Percentiles rank a stretch among this genome's conserved stretches.
Evolutionary conservation across 495 filamentous ascomycete genomes (phyloP).

Genomic region (Aspergillus baeticus): DNA sequence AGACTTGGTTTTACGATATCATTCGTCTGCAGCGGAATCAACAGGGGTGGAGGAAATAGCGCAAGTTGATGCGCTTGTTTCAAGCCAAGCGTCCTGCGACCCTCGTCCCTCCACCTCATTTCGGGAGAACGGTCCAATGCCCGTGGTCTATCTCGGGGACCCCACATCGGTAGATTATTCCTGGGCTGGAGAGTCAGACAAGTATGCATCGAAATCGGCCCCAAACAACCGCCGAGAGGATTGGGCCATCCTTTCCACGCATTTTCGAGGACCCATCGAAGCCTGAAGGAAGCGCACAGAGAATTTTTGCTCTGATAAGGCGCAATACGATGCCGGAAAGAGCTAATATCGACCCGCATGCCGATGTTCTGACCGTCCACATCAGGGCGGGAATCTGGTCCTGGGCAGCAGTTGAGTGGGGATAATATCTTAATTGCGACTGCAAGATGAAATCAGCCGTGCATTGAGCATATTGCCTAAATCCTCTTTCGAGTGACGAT

Average conservation of each 20-base stretch:
- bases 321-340: slow-evolving; percentile 2
- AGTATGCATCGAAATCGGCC: slow-evolving; percentile 13
- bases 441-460: slow-evolving; percentile 16
- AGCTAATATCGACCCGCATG: slow-evolving; percentile 12
- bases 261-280: slow-evolving; percentile 24
- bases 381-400: slow-evolving; percentile 1
- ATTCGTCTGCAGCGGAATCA: slow-evolving; percentile 1
- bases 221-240: slow-evolving; percentile 2
- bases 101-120: slow-evolving; percentile 19
- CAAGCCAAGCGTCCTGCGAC: slow-evolving; percentile 22
- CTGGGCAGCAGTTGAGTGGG: slow-evolving; percentile 11
- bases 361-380: background rate
- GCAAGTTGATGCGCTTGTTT: slow-evolving; percentile 16
- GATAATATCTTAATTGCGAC: slow-evolving; percentile 17
- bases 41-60: slow-evolving; percentile 8
- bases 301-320: slow-evolving; percentile 18
- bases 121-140: slow-evolving; percentile 24
- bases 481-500: slow-evolving; percentile 15
- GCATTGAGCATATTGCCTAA: slow-evolving; percentile 20
- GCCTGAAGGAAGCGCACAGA: slow-evolving; percentile 15
- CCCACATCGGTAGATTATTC: slow-evolving; percentile 25
- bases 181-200: slow-evolving; percentile 10
- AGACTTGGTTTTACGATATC: background rate
- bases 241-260: slow-evolving; percentile 17
- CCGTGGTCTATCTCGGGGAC: slow-evolving; percentile 23